Conservation (phyloP, 73 alveolate genomes). For the Blepharisma stoltei region DNA sequence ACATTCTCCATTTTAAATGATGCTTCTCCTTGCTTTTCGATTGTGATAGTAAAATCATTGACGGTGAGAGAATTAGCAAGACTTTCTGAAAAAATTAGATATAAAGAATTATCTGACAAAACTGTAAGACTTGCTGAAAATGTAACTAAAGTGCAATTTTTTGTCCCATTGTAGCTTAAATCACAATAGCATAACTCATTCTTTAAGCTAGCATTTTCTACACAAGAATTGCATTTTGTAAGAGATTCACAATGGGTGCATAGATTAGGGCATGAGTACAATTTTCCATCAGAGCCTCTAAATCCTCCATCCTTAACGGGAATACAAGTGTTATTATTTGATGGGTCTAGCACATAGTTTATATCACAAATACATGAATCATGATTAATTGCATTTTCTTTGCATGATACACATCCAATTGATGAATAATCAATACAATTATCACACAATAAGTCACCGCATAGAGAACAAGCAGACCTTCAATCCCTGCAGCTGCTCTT, state of each 20-base stretch:
- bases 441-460: neutral
- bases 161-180: neutral
- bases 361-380: too few species aligned
- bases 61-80: neutral
- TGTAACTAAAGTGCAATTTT: neutral
- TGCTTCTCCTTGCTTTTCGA: neutral
- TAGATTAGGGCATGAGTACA: too few species aligned
- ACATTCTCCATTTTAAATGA: too few species aligned
- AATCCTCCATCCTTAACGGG: too few species aligned
- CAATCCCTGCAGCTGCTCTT: constrained; percentile 11
- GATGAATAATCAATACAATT: neutral
- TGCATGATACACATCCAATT: neutral
- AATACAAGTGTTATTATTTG: too few species aligned
- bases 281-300: too few species aligned
- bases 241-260: too few species aligned
- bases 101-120: neutral
- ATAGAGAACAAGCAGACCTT: neutral
- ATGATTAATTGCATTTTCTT: neutral
- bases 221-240: neutral
- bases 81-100: neutral
- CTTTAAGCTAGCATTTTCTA: neutral
- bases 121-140: neutral
- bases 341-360: too few species aligned
- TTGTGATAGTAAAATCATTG: neutral
- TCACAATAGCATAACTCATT: neutral